Evolutionary conservation across 116 monocot genomes (phyloP).

Genomic region (Papilionanthe hybrid): DNA sequence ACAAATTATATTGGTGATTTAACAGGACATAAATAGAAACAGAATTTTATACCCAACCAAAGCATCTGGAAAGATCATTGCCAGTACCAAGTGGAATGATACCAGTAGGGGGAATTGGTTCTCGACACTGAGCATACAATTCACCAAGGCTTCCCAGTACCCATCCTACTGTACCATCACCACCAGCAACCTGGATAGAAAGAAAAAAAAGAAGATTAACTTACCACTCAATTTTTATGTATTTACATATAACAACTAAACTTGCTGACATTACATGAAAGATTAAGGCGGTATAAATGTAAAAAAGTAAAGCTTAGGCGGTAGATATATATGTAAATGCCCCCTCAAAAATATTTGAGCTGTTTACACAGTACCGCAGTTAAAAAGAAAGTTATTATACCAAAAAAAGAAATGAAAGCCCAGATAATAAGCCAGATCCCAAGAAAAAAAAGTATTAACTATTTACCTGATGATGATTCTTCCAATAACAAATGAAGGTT

Average conservation of each 20-base stretch:
- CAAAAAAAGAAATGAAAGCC: not conserved
- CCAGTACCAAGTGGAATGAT: constrained; percentile 96
- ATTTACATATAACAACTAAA: no score
- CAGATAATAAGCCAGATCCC: not conserved
- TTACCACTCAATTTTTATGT: no score
- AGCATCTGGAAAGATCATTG: constrained; percentile 96
- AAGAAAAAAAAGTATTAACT: not conserved
- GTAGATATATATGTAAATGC: no score
- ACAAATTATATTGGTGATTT: not conserved
- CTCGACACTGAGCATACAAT: constrained; percentile 51
- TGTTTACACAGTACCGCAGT: not conserved
- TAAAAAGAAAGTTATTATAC: not conserved
- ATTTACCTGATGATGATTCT: not conserved
- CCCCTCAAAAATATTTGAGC: not conserved
- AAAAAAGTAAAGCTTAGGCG: no score
- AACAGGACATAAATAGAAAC: not conserved
- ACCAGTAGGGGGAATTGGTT: constrained; percentile 77
- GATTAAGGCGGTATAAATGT: no score
- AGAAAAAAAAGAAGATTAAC: no score
- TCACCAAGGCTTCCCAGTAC: constrained; percentile 66
- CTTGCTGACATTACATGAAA: no score
- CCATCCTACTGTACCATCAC: constrained; percentile 96
- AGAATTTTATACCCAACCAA: constrained; percentile 70
- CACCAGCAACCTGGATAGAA: constrained; percentile 77
- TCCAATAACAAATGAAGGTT: not conserved